Base-by-base conservation (phyloP, 768 basidiomycete genomes). In the Mrakia frigida region DNA sequence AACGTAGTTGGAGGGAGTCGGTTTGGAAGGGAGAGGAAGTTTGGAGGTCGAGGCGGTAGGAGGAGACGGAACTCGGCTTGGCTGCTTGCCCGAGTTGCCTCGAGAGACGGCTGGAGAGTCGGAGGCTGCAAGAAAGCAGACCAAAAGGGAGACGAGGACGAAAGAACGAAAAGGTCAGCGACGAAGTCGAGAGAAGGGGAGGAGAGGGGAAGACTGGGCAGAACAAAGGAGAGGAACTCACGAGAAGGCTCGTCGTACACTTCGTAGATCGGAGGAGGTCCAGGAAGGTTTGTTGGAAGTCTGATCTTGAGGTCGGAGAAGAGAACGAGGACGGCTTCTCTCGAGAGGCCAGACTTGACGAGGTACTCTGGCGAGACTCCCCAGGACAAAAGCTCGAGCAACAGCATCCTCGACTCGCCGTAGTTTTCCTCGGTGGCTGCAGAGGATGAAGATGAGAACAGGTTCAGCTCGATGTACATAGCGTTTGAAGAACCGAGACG, bases 321-420 rank as follows among this genome's bases (percentile, higher is more conserved):
- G 61, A 72, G 70, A 23, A 77, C 70, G 50, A 77, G 70, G 16
- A 77, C 33, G 63, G 70, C 76, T 28, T 77, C 56, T 33, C 76
- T 43, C n/a, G 76, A 73, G 33, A 77, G 72, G 21, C 71, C 71
- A 3, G 70, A 60, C 43, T 60, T n/a, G 35, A 77, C 76, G 61
- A 77, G 70, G 52, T 77, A 67, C 65, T 72, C 70, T 1, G 76
- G 76, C 43, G 46, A 50, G 23, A 77, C 76, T 2, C 76, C 76
- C 76, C 76, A 77, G 7, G 76, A 77, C 28, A 77, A 60, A 11
- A 77, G 71, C 56, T 77, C 76, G 41, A 77, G 70, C 16, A 77
- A n/a, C 6, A 77, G n/a, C 11, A 68, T 50, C 16, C 76, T 61
- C 18, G 63, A 53, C 37, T 63, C 50, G n/a, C 31, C 70, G 41